These are phyloP conservation scores for Penicillium sp. DNA, from an alignment of 2,329 filamentous ascomycete species.

Conservation along the genomic window DNA sequence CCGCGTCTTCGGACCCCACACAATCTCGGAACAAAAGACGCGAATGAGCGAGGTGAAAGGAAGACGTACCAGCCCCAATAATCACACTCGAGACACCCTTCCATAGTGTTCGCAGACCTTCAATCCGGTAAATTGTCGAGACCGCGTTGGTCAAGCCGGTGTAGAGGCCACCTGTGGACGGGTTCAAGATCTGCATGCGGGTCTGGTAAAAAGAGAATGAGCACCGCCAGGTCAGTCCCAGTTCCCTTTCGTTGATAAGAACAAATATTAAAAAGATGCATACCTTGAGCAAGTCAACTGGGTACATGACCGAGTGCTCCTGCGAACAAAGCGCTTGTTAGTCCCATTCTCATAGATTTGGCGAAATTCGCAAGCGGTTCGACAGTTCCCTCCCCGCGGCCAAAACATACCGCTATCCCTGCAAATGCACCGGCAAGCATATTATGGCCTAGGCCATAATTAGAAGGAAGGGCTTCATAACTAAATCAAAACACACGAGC, in stretches of 20 bases:
- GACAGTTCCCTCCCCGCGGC: neutral
- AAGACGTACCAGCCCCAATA: slow-evolving; percentile 73
- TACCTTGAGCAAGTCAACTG: slow-evolving; percentile 96
- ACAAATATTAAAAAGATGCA: slow-evolving; percentile 16
- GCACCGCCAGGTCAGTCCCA: slow-evolving; percentile 7
- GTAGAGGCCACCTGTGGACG: slow-evolving; percentile 72
- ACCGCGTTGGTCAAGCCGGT: slow-evolving; percentile 87
- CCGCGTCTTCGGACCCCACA: neutral
- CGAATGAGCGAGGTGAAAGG: too few relatives aligned
- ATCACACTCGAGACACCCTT: slow-evolving; percentile 94
- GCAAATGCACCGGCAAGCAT: slow-evolving; percentile 96
- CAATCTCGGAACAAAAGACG: too few relatives aligned
- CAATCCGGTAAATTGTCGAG: slow-evolving; percentile 81
- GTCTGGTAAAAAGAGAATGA: slow-evolving; percentile 53
- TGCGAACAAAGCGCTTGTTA: slow-evolving; percentile 37
- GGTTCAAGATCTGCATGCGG: slow-evolving; percentile 93
- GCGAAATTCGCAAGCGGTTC: neutral
- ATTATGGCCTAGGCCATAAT: slow-evolving; percentile 89
- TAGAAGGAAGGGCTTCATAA: slow-evolving; percentile 90
- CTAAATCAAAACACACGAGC: slow-evolving; percentile 35
- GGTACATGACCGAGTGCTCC: slow-evolving; percentile 99
- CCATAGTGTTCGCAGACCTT: slow-evolving; percentile 90
- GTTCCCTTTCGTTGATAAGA: neutral
- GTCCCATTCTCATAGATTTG: slow-evolving; percentile 1
- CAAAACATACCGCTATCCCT: slow-evolving; percentile 72